Evolutionary conservation across 2,329 filamentous ascomycete genomes (phyloP).

Genomic region (Sporothrix dimorphospora): DNA sequence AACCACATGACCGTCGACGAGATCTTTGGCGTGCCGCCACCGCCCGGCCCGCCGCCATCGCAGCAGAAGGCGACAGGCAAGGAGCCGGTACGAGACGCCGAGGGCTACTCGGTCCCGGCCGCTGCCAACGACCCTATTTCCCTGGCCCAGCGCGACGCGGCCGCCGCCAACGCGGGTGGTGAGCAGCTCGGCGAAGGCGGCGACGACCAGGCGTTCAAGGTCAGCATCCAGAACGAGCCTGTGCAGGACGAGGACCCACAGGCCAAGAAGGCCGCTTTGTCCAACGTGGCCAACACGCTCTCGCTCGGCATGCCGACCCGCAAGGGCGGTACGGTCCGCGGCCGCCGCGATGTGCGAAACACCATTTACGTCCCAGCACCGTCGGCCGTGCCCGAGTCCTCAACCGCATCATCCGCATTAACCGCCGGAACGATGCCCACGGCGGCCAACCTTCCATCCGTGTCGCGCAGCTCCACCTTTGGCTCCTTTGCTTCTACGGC

Average conservation of each 20-base stretch:
- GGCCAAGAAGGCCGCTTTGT: slow-evolving; percentile 72
- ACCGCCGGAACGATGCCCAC: background rate
- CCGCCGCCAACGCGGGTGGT: slow-evolving; percentile 41
- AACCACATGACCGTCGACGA: slow-evolving; percentile 53
- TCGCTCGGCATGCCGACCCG: slow-evolving; percentile 67
- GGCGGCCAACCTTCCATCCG: background rate
- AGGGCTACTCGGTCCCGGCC: slow-evolving; percentile 76
- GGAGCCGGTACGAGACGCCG: slow-evolving; percentile 64
- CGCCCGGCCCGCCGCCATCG: slow-evolving; percentile 55
- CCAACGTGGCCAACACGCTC: slow-evolving; percentile 74
- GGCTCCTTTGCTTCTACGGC: slow-evolving; percentile 30
- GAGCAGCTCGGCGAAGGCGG: slow-evolving; percentile 55
- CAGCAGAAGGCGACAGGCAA: slow-evolving; percentile 43
- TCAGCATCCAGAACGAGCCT: slow-evolving; percentile 77
- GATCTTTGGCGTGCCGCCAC: slow-evolving; percentile 55
- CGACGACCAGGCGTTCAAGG: slow-evolving; percentile 68
- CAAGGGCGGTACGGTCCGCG: slow-evolving; percentile 76
- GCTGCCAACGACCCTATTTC: slow-evolving; percentile 68
- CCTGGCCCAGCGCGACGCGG: slow-evolving; percentile 69
- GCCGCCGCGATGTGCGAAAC: slow-evolving; percentile 87
- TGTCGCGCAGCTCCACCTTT: slow-evolving; percentile 41
- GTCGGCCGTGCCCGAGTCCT: slow-evolving; percentile 42
- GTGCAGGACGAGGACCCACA: slow-evolving; percentile 78
- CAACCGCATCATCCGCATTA: slow-evolving; percentile 22
- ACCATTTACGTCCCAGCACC: slow-evolving; percentile 79